Conservation (phyloP, 805 yeast species). For the Priceomyces melissophilus region DNA sequence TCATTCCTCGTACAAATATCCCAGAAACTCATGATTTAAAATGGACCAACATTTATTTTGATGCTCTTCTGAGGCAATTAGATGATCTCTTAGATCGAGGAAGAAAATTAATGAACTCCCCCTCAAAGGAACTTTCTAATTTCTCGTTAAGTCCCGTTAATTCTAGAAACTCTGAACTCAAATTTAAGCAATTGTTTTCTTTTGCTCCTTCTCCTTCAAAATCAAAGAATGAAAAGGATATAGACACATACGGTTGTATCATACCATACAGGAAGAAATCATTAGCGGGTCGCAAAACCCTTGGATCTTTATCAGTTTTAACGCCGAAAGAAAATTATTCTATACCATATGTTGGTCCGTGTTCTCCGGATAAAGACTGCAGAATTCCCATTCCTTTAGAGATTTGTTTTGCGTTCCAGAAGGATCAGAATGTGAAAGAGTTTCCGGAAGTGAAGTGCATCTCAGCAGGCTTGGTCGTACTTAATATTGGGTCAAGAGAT, state of each 20-base stretch:
- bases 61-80: slow-evolving; percentile 32
- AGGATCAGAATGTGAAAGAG: slow-evolving; percentile 4
- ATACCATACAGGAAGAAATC: slow-evolving; percentile 32
- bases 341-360: slow-evolving; percentile 32
- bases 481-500: slow-evolving; percentile 33
- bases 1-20: slow-evolving; percentile 28
- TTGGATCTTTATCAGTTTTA: slow-evolving; percentile 32
- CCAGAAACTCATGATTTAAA: slow-evolving; percentile 14
- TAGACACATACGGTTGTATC: slow-evolving; percentile 27
- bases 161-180: slow-evolving; percentile 18
- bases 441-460: slow-evolving; percentile 34
- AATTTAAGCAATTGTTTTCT: slow-evolving; percentile 31
- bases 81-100: slow-evolving; percentile 24
- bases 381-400: slow-evolving; percentile 31
- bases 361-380: slow-evolving; percentile 8
- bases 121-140: slow-evolving; percentile 8
- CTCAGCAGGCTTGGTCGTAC: slow-evolving; percentile 31
- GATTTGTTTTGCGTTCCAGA: slow-evolving; percentile 21
- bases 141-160: slow-evolving; percentile 14
- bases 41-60: slow-evolving; percentile 21
- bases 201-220: slow-evolving; percentile 15
- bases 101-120: slow-evolving; percentile 13
- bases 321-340: slow-evolving; percentile 31
- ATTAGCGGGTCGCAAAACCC: slow-evolving; percentile 26
- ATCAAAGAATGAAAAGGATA: slow-evolving; percentile 14